A percentile compares a stretch with the other conserved stretches of the same genome.
phyloP scores from a whole-genome alignment of 805 yeast genomes.

The Monosporozyma unispora region DNA sequence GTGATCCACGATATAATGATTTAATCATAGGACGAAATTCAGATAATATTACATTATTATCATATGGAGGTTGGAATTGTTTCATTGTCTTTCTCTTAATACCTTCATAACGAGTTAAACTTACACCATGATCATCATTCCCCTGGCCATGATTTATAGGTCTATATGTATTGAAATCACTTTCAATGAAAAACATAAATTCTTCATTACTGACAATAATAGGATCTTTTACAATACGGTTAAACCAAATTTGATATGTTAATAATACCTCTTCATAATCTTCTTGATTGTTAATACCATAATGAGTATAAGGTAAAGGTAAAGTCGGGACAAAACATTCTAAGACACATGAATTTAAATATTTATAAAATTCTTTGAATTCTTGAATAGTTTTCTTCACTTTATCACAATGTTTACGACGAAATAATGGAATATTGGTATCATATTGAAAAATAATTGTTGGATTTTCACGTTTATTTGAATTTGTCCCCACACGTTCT shows the following conservation, averaged over 20 bases:
- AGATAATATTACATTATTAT: constrained; percentile 71
- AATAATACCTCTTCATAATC: constrained; percentile 49
- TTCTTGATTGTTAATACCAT: constrained; percentile 78
- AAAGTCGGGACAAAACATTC: constrained; percentile 91
- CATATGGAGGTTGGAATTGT: constrained; percentile 87
- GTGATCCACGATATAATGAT: constrained; percentile 52
- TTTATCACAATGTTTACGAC: constrained; percentile 61
- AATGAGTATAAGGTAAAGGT: constrained; percentile 66
- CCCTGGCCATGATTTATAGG: constrained; percentile 33
- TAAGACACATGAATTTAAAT: constrained; percentile 69
- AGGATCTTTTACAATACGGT: constrained; percentile 63
- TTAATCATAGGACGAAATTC: constrained; percentile 83
- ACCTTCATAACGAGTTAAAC: constrained; percentile 38
- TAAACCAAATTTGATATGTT: constrained; percentile 80
- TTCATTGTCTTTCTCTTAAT: constrained; percentile 80
- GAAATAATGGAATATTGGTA: constrained; percentile 65
- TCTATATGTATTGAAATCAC: constrained; percentile 49
- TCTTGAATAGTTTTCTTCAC: constrained; percentile 77
- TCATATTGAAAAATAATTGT: constrained; percentile 61
- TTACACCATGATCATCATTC: background rate
- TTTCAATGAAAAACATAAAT: constrained; percentile 71
- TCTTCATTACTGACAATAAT: constrained; percentile 83
- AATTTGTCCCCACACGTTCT: constrained; percentile 49
- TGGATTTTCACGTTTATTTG: constrained; percentile 65
- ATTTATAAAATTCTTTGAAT: constrained; percentile 64